Conservation (phyloP, 2,329 filamentous ascomycete species). For the Ambrosiella beaveri region DNA sequence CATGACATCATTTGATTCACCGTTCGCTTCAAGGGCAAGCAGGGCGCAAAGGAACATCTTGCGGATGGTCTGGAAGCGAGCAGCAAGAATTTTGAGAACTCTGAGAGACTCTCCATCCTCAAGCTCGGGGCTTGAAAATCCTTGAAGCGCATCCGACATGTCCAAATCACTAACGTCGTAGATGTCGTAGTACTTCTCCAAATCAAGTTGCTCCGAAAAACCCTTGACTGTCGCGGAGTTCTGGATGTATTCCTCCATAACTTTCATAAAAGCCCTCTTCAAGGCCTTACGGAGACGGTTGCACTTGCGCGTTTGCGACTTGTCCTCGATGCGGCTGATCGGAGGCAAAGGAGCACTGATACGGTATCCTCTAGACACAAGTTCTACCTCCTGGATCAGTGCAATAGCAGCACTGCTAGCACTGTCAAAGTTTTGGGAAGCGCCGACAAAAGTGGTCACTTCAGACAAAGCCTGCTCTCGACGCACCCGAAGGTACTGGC, state of each 20-base stretch:
- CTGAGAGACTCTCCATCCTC: conserved; percentile 67
- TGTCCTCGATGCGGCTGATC: conserved; percentile 79
- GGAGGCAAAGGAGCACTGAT: conserved; percentile 81
- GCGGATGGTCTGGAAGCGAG: conserved; percentile 61
- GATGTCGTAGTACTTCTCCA: conserved; percentile 86
- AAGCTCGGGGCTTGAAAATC: conserved; percentile 42
- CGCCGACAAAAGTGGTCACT: conserved; percentile 50
- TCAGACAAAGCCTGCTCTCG: conserved; percentile 56
- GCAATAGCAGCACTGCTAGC: conserved; percentile 59
- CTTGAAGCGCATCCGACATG: conserved; percentile 49
- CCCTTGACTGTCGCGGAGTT: conserved; percentile 51
- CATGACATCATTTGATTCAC: conserved; percentile 56
- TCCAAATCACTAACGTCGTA: conserved; percentile 64
- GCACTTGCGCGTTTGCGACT: conserved; percentile 62
- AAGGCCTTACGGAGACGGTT: conserved; percentile 62
- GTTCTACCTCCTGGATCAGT: conserved; percentile 85
- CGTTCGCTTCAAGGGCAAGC: conserved; percentile 68
- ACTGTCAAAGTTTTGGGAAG: conserved; percentile 66
- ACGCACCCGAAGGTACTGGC: conserved; percentile 68
- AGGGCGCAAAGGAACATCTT: conserved; percentile 82
- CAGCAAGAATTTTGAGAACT: conserved; percentile 63
- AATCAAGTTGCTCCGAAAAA: conserved; percentile 60
- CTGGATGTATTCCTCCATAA: conserved; percentile 55
- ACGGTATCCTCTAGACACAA: conserved; percentile 79
- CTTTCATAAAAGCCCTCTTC: conserved; percentile 48